Percentiles rank a stretch among this genome's conserved stretches.
phyloP scores from a whole-genome alignment of 306 rosid genomes.

The Corylus heterophylla region DNA sequence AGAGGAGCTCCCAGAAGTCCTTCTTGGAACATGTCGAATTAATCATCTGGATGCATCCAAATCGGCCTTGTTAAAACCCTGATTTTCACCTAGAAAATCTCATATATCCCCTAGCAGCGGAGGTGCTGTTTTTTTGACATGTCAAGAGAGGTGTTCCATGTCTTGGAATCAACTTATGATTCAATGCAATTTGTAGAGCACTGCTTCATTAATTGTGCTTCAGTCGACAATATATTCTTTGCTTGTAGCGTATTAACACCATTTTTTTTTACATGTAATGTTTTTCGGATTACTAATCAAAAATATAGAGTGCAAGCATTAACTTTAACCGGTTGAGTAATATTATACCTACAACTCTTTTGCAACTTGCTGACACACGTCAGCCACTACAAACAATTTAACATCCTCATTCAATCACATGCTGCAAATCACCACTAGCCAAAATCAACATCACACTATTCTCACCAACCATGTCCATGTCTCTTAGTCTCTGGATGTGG shows the following conservation, averaged over 20 bases:
- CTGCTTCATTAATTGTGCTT: background rate
- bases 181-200: background rate
- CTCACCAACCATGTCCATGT: no score
- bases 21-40: conserved; percentile 80
- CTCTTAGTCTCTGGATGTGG: no score
- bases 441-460: no score
- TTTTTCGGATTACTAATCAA: background rate
- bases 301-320: background rate
- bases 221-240: background rate
- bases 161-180: conserved; percentile 4
- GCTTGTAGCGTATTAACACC: background rate
- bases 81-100: conserved; percentile 1
- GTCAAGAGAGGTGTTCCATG: no score
- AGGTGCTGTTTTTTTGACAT: background rate
- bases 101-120: conserved; percentile 21
- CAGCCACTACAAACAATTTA: no score
- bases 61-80: conserved; percentile 44
- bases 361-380: no score
- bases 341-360: no score
- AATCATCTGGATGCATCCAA: conserved; percentile 75
- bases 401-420: no score
- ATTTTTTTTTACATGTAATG: background rate
- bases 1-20: conserved; percentile 83
- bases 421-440: no score
- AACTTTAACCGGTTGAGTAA: background rate